Evolutionary conservation across 2,329 filamentous ascomycete genomes (phyloP), one percentile per base, ranked within the genome.

Genomic region (Bipolaris zeicola): DNA sequence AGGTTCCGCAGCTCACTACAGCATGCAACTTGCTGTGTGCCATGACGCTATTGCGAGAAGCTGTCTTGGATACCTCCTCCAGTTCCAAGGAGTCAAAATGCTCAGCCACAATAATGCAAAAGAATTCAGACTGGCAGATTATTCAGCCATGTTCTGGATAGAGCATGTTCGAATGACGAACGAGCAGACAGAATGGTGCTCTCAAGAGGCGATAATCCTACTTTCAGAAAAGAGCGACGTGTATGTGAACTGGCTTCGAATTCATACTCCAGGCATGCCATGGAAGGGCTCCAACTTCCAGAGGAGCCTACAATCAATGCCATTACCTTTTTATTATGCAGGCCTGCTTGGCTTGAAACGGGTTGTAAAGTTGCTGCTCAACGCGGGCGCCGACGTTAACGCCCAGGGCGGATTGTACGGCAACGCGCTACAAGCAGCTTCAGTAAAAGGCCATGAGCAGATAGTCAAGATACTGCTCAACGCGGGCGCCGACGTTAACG

Each of bases 101-200:
- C 36, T 38, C n/a, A 38, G 61, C 5, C 7, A 47, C 24, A 39
- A 38, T 6, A 26, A 16, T 14, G 6, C 37, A 14, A 3, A 45
- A 33, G n/a, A 1, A 20, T 68, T 33, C 6, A 53, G 55, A 13
- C 61, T 74, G 0, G 68, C 69, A 45, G 10, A 34, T 3, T 75
- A 75, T 44, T 47, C 67, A 36, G 71, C 71, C 34, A n/a, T 64
- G 49, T 69, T 64, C 57, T 75, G 68, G 72, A 64, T 48, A 26
- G 52, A 44, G 18, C 72, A 76, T 60, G 28, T 55, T 45, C 37
- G 20, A 34, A 55, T 56, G 10, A 60, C 56, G 55, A 44, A 28
- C 44, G 58, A 57, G 16, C 41, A 57, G 54, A 62, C 58, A 20
- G 44, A 50, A 45, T 42, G 36, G 44, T 50, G 20, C 16, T 61